Evolutionary conservation across 768 basidiomycete species (phyloP), one percentile per base, ranked within the genome.

Genomic region (Mycena venus): DNA sequence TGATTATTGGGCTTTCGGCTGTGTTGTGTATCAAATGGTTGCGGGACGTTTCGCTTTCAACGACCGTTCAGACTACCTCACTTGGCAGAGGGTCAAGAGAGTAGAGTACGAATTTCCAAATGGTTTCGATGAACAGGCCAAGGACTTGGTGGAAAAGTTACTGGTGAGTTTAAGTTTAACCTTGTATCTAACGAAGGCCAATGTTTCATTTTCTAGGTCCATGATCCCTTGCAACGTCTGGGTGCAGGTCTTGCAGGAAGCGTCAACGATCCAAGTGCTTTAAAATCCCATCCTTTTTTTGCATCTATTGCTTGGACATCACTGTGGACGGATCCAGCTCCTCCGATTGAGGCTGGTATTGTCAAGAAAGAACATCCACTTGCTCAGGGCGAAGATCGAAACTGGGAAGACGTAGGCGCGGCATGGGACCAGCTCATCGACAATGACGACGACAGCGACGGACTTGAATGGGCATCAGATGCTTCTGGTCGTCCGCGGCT

Each of bases 1-100:
- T 47, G 98, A 99, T 83, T 88, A 96, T 12, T 99, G 98, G 98
- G 95, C 97, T 6, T 88, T 98, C 29, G 98, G 97, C 2, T 99
- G 98, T 83, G 93, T 99, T 53, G 83, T 99, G 25, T 99, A 91
- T 83, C 97, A 99, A 82, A 93, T 99, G 88, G 92, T 99, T 63
- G 91, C 94, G 15, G 98, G 97, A 44, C 91, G 91, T 49, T 97
- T 97, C 77, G 95, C 97, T 2, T 99, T 99, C 86, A 91, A 95
- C 75, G 97, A 94, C 5, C 87, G 92, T 8, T 96, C 97, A 0
- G 96, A 99, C 72, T 99, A 97, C 80, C 90, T 98, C 72, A 98
- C 95, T 36, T 97, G 96, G 90, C 94, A 98, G 80, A 96, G 96
- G 85, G 95, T 99, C 84, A 94, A 97, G 83, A 89, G 91, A 55